These are phyloP conservation scores for Claviceps arundinis DNA, from an alignment of 2,329 filamentous ascomycete genomes.

Conservation along the genomic window DNA sequence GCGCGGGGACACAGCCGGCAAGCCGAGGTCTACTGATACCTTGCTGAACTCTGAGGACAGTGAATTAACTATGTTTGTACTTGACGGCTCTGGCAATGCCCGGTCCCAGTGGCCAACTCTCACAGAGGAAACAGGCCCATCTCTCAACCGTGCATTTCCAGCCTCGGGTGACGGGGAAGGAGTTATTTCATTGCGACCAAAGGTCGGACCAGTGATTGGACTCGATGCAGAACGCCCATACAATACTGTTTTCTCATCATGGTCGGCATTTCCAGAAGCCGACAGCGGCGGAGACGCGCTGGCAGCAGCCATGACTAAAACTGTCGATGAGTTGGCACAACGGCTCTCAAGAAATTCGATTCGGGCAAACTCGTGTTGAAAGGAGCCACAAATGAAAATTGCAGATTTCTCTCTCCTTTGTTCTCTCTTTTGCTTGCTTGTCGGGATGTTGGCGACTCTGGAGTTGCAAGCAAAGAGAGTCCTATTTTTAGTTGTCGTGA, in stretches of 20 bases:
- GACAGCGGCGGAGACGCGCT: constrained; percentile 21
- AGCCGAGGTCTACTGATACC: constrained; percentile 8
- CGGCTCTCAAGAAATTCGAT: not conserved
- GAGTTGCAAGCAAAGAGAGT: not conserved
- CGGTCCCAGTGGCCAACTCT: constrained; percentile 40
- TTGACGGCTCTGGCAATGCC: constrained; percentile 38
- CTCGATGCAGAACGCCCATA: constrained; percentile 2
- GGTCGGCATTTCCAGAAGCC: constrained; percentile 14
- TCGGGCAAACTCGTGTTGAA: not conserved
- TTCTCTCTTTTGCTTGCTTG: not conserved
- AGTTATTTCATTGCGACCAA: constrained; percentile 24
- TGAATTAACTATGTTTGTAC: constrained; percentile 27
- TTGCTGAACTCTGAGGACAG: constrained; percentile 7
- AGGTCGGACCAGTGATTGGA: constrained; percentile 12
- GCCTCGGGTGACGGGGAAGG: constrained; percentile 15
- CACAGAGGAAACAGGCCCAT: constrained; percentile 42
- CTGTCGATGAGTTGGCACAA: not conserved
- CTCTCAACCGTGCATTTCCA: constrained; percentile 29
- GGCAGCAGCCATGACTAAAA: constrained; percentile 22
- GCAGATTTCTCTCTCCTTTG: not conserved
- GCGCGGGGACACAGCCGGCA: constrained; percentile 6
- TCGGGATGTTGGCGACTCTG: not conserved
- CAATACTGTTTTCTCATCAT: constrained; percentile 7
- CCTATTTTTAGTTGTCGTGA: not conserved
- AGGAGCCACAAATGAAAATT: not conserved